These are phyloP conservation scores for Pelagophyceae sp. DNA, from an alignment of 352 stramenopile genomes.

Conservation along the genomic window DNA sequence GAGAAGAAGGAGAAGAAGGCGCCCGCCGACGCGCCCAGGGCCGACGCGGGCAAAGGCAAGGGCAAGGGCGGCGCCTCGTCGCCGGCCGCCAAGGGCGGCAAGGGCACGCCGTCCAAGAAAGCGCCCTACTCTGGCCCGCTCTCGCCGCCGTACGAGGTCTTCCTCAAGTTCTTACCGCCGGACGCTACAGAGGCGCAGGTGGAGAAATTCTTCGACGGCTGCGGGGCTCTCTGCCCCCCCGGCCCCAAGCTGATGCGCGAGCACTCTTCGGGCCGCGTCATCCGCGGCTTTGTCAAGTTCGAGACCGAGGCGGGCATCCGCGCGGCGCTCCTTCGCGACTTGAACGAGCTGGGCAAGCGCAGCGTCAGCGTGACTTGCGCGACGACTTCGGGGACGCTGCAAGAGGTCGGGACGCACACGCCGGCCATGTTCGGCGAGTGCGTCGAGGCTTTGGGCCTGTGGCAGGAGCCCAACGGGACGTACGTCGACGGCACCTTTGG, in stretches of 20 bases:
- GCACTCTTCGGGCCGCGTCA: background rate
- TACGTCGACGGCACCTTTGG: conserved; percentile 4
- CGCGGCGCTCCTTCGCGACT: background rate
- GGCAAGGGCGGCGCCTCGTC: too few species aligned
- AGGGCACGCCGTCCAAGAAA: too few species aligned
- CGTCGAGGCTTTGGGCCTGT: background rate
- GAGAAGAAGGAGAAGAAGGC: too few species aligned
- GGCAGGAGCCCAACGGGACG: background rate
- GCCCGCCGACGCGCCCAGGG: too few species aligned
- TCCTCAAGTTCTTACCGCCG: background rate
- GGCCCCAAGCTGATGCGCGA: background rate
- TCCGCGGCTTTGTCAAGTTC: background rate
- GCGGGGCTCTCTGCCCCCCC: background rate
- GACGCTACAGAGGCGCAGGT: background rate
- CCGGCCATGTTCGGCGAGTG: background rate
- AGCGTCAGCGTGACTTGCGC: background rate
- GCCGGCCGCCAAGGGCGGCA: too few species aligned
- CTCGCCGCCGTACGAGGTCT: background rate
- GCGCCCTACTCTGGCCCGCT: background rate
- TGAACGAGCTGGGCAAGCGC: background rate
- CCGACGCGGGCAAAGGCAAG: too few species aligned
- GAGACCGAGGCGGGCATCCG: background rate
- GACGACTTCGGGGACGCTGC: background rate
- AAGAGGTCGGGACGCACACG: background rate
- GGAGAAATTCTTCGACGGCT: background rate